Base-by-base conservation (phyloP, 139 green algal genomes). In the Chlamydomonas schloesseri region DNA sequence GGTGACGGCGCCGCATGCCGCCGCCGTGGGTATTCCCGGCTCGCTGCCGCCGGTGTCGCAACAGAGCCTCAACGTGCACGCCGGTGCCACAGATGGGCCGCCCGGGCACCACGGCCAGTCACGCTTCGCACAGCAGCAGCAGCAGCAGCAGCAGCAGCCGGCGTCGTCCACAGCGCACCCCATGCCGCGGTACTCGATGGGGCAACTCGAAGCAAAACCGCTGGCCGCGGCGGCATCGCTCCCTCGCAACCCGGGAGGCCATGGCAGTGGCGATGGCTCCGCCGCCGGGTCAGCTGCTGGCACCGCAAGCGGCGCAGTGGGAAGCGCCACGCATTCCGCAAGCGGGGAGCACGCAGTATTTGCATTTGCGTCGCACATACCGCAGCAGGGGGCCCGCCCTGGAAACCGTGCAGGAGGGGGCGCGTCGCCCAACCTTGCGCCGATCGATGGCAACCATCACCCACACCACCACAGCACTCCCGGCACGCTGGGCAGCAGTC, bases 21-120 rank as follows among this genome's bases (percentile, higher is more conserved):
- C 55, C 55, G 55, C 55, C 55, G 55, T 58, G 13, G 53, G 21
- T 11, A 81, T 82, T 2, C 75, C 75, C 21, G 75, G 75, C 37
- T 82, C 75, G 0, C 58, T 82, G 75, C 75, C 75, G 2, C 72
- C 75, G 15, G 36, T 82, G 58, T 60, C 75, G 34, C 74, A 81
- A 31, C 31, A 15, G 23, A 26, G 21, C 57, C 20, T 64, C 6
- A 50, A 50, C 42, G 42, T 50, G 42, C n/a, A n/a, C n/a, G n/a
- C 6, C 42, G 42, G 42, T 5, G 42, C 42, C 42, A n/a, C n/a
- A 8, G 57, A 64, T 15, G 57, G 8, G 57, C 6, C 57, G 5
- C 3, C 8, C 21, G 20, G 57, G 57, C 20, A 6, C 21, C 23
- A 64, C 57, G 57, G 57, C 6, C 57, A 24, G 23, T 29, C 23